phyloP scores from a whole-genome alignment of 1,284 basidiomycete species.

The Schizophyllum amplum region DNA sequence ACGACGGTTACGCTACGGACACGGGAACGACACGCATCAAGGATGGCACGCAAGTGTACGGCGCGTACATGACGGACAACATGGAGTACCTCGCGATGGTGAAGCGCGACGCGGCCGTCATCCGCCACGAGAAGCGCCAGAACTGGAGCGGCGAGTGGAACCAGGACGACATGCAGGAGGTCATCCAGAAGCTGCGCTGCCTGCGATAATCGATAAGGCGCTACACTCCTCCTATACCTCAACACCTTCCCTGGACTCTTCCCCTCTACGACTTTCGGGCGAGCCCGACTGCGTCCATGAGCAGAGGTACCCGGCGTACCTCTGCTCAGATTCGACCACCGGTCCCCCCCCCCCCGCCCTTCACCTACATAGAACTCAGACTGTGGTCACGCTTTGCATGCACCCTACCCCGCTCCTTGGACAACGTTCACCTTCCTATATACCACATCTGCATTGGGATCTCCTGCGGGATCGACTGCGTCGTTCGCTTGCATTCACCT shows the following conservation, averaged over 20 bases:
- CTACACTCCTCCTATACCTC: too few relatives aligned
- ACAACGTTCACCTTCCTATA: background rate
- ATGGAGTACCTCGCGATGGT: background rate
- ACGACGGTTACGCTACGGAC: background rate
- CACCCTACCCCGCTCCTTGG: background rate
- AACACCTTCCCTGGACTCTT: too few relatives aligned
- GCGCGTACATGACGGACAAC: background rate
- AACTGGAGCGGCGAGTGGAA: conserved; percentile 17
- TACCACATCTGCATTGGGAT: background rate
- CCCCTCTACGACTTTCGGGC: too few relatives aligned
- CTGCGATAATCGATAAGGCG: background rate
- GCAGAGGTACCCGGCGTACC: background rate
- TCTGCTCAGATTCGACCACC: background rate
- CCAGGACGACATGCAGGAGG: conserved; percentile 11
- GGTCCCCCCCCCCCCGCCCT: background rate
- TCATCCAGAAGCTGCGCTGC: conserved; percentile 11
- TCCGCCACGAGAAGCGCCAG: conserved; percentile 11
- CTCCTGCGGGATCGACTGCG: background rate
- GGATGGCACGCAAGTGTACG: too few relatives aligned
- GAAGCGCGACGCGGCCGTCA: background rate
- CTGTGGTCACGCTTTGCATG: background rate
- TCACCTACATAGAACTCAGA: background rate
- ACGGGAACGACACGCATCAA: too few relatives aligned
- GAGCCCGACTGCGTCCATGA: background rate
- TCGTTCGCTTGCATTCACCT: background rate